Base-by-base conservation (phyloP, 1,284 basidiomycete genomes). In the Sporisorium sorghi region DNA sequence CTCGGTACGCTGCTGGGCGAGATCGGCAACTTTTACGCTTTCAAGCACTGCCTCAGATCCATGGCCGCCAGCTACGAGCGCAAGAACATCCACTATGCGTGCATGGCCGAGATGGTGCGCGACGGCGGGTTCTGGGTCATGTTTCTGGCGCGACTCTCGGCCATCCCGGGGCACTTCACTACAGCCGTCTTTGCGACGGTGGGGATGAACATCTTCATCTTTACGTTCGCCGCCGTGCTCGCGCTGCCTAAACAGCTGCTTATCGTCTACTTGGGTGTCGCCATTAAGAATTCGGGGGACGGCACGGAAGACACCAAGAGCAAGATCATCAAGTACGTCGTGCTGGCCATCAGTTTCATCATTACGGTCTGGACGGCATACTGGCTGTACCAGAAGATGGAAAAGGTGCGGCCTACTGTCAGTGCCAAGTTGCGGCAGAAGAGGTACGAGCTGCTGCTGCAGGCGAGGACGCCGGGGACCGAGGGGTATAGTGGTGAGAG, bases 291-390 rank as follows among this genome's bases (percentile, higher is more conserved):
- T 54, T 69, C 66, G 35, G 75, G 69, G 1, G 19, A 52, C 15
- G 73, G 76, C 1, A 49, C 57, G 11, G 81, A 80, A 58, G 66
- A 73, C 23, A 81, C 77, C n/a, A 71, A 74, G 47, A 66, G 55
- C 55, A 83, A 84, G 57, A 61, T 80, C 40, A 70, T 84, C 53
- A 81, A 84, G 70, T 80, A 79, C 50, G 77, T 77, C 19, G 82
- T 85, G n/a, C 58, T 85, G 35, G 58, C 73, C 14, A 65, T 78
- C 53, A 68, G 75, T 44, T 67, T 77, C 40, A 43, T 93, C 24
- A 88, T 96, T 70, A 96, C 94, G 0, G 73, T 92, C 48, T 84
- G 86, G 40, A 91, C 93, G 0, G 91, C 92, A 85, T 94, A 92
- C 90, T 96, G 91, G 83, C 91, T 96, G 77, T 89, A 89, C 77